Base-by-base conservation (phyloP, 2,329 filamentous ascomycete species). In the Teratosphaeria pseudoeucalypti region DNA sequence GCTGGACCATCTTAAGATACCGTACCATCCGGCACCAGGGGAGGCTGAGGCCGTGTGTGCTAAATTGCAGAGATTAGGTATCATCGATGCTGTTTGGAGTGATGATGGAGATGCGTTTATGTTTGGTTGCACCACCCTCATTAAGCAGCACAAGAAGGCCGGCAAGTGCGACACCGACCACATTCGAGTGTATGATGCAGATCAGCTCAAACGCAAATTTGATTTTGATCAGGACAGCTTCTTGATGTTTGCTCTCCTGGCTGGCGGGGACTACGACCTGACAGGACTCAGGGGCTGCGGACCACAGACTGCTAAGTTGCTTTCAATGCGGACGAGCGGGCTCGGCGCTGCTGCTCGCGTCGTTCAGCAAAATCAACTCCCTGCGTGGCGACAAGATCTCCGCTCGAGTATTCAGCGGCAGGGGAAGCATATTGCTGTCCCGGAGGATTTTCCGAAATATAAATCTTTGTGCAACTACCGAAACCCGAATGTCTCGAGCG, bases 81-180 rank as follows among this genome's bases (percentile, higher is more conserved):
- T 80, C 11, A 77, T 81, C 0, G 79, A 81, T 62, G 78, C 77
- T 6, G 77, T 80, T 1, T 80, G 75, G 74, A 75, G 74, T 0
- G 75, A 80, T 49, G 78, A 81, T 58, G 72, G 73, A 1, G 78
- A 81, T 52, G 67, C 69, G 0, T 69, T 81, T 14, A 76, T 81
- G 75, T 80, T 80, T 56, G 77, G 78, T 3, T 77, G 74, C 60
- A 71, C 66, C 1, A 70, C 73, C 1, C 66, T 80, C n/a, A 72
- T 81, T 43, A 67, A 72, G 57, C 53, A 62, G 29, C 62, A 68
- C 57, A 64, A 64, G 56, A 73, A 74, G 3, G 75, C 70, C 58
- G 69, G 65, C 2, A 68, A 74, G 1, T 67, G 78, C 14, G 70
- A 79, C 26, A 63, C 70, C 14, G 63, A 65, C 39, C 34, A 65